A percentile compares a stretch with the other conserved stretches of the same genome.
Conservation (phyloP, 2,329 filamentous ascomycete species). For the Trichoderma cornu-damae region DNA sequence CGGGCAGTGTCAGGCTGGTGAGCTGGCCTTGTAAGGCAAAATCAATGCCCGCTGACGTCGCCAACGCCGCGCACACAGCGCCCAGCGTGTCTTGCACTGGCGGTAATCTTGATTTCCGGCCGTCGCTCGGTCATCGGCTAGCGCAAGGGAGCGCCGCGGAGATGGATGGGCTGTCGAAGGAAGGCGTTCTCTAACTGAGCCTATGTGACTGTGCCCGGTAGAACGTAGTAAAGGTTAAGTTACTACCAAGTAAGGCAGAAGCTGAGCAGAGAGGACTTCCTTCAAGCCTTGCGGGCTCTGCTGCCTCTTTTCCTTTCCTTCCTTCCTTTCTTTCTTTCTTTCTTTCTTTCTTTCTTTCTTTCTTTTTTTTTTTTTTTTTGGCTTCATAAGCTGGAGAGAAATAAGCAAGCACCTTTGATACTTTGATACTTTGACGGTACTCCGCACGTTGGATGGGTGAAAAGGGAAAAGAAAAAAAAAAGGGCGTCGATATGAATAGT, state of each 20-base stretch:
- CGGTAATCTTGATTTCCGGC: background rate
- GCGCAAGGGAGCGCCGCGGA: background rate
- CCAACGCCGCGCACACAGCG: background rate
- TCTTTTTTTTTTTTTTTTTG: background rate
- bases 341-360: background rate
- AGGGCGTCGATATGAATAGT: background rate
- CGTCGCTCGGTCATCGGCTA: slow-evolving; percentile 8
- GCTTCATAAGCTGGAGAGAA: background rate
- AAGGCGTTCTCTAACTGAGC: no score
- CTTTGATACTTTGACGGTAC: background rate
- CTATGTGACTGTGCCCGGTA: no score
- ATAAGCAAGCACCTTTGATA: background rate
- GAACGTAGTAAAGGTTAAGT: no score
- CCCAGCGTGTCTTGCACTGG: background rate
- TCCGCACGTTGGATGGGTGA: background rate
- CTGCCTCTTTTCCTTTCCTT: background rate
- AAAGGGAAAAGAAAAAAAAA: background rate
- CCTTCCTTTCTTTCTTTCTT: background rate
- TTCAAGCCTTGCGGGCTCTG: background rate
- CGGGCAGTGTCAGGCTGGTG: background rate
- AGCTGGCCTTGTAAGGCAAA: slow-evolving; percentile 15
- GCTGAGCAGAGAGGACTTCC: no score
- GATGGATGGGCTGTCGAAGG: no score
- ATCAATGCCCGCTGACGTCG: slow-evolving; percentile 9
- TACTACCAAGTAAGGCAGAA: no score